Evolutionary conservation across 2,329 filamentous ascomycete genomes (phyloP), one percentile per base, ranked within the genome.

Genomic region (Hirsutella rhossiliensis): DNA sequence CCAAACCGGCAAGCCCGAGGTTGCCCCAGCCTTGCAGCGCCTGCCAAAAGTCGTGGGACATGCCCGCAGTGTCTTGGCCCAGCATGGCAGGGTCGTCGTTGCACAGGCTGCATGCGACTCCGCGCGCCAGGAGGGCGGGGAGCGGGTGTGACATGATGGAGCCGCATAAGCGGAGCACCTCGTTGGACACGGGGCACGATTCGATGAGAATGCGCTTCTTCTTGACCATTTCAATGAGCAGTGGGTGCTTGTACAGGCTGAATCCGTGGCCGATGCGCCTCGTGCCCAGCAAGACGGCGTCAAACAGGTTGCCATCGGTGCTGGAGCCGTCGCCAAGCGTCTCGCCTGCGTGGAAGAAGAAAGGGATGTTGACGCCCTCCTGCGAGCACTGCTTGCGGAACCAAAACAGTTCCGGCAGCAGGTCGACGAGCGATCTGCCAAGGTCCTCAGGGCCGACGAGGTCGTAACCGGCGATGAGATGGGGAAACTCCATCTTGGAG

Each of bases 281-380:
- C 0, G 88, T 90, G 3, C 88, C 89, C 6, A 97, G 75, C 9
- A 96, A 67, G 13, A 97, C 74, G 1, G 88, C 88, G 59, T 96
- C 89, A 59, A 88, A 95, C 3, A 97, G 73, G 61, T 96, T 96
- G 48, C 66, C 56, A 56, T 96, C 89, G 0, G 84, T 82, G 18
- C 71, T 72, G 52, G 80, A 81, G 27, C 87, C 88, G 48, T 71
- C 66, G 20, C 87, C 87, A 1, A 94, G 76, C 30, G 80, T 87
- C 64, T 96, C 89, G 50, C 89, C 90, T 0, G 90, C 89, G 60
- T 96, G 89, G 68, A 97, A 94, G 69, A 94, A 94, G 68, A 96
- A 95, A 1, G 90, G 90, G 11, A 98, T 80, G 41, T 87, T 78
- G 32, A 96, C 76, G 3, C 76, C 78, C 55, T 87, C 82, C 56